Conservation (phyloP, 352 stramenopile genomes). For the Globisporangium uncinulatum region DNA sequence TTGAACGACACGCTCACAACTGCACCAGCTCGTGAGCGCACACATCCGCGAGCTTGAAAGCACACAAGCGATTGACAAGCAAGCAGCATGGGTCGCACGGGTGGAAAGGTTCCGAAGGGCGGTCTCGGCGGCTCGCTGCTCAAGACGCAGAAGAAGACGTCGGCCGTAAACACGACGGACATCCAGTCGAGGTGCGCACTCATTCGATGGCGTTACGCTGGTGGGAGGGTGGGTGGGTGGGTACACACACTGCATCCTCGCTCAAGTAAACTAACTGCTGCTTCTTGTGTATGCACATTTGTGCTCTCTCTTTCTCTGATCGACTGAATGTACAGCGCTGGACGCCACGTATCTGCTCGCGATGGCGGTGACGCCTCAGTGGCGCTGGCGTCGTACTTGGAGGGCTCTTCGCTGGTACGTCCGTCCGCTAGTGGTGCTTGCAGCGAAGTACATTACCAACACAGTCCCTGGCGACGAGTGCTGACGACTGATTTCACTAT, state of each 20-base stretch:
- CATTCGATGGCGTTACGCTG: neutral
- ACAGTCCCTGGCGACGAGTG: neutral
- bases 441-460: neutral
- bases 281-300: neutral
- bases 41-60: neutral
- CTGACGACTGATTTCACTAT: neutral
- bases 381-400: conserved; percentile 77
- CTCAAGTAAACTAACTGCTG: neutral
- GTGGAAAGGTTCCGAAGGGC: conserved; percentile 67
- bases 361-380: conserved; percentile 80
- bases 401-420: conserved; percentile 75
- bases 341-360: conserved; percentile 76
- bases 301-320: neutral
- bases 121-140: conserved; percentile 70
- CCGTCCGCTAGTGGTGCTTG: neutral
- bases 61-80: conserved; percentile 3
- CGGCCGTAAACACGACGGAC: conserved; percentile 56
- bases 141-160: conserved; percentile 73
- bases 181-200: conserved; percentile 57
- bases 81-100: conserved; percentile 57
- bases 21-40: neutral
- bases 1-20: neutral
- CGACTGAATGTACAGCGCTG: conserved; percentile 31
- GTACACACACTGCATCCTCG: neutral
- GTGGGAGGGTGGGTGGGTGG: neutral